These are phyloP conservation scores for Ophiostoma novo-ulmi DNA, from an alignment of 2,329 filamentous ascomycete species.

Conservation along the genomic window DNA sequence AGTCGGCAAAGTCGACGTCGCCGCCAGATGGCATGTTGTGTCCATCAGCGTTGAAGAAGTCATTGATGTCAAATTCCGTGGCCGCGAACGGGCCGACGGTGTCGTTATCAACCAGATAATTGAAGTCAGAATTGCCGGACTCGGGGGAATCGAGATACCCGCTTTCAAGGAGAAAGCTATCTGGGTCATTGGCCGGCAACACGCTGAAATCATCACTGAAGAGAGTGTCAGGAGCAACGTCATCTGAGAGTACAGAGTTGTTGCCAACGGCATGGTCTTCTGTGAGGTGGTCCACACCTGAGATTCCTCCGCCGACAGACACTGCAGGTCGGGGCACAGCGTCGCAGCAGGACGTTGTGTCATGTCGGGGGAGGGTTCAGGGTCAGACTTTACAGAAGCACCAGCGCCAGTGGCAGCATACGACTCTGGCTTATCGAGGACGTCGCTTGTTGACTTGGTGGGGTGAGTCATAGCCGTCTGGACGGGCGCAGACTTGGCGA, in stretches of 20 bases:
- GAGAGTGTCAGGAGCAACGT: slow-evolving; percentile 60
- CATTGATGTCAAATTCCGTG: slow-evolving; percentile 45
- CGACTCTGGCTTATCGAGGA: neutral
- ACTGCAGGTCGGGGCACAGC: slow-evolving; percentile 99
- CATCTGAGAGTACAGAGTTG: slow-evolving; percentile 49
- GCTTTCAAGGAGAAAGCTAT: slow-evolving; percentile 72
- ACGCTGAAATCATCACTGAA: slow-evolving; percentile 64
- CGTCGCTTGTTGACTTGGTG: neutral
- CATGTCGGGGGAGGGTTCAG: slow-evolving; percentile 66
- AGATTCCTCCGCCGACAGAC: slow-evolving; percentile 74
- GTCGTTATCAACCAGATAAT: slow-evolving; percentile 62
- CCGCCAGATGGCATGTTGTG: slow-evolving; percentile 36
- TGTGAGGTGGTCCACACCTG: slow-evolving; percentile 43
- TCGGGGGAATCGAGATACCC: slow-evolving; percentile 69
- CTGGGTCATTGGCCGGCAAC: slow-evolving; percentile 64
- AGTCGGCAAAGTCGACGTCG: slow-evolving; percentile 43
- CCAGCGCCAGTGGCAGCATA: slow-evolving; percentile 26
- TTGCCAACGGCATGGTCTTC: slow-evolving; percentile 39
- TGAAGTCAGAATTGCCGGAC: slow-evolving; percentile 59
- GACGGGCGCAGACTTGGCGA: neutral
- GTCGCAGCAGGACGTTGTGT: slow-evolving; percentile 99
- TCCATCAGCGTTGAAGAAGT: slow-evolving; percentile 53
- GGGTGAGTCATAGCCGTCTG: neutral
- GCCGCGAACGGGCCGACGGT: slow-evolving; percentile 41
- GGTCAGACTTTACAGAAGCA: slow-evolving; percentile 30